Evolutionary conservation across 2,329 filamentous ascomycete genomes (phyloP).

Genomic region (Colletotrichum falcatum): DNA sequence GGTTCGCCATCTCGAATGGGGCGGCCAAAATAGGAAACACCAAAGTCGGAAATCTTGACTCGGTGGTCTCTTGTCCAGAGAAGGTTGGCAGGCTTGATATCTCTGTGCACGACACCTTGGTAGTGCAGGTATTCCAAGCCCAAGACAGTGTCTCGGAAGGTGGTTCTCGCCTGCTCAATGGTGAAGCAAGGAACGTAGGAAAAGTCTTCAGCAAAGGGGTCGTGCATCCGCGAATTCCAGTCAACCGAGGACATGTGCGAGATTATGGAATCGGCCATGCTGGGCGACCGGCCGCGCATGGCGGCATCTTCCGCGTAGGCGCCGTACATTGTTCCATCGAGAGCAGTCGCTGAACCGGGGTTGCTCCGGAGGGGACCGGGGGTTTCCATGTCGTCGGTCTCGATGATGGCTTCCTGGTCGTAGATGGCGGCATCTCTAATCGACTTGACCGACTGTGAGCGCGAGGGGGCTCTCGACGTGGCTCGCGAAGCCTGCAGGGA

Average conservation of each 20-base stretch:
- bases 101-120: conserved; percentile 84
- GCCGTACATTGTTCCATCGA: conserved; percentile 84
- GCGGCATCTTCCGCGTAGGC: conserved; percentile 70
- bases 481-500: conserved; percentile 55
- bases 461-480: conserved; percentile 61
- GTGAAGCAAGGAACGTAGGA: conserved; percentile 96
- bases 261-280: conserved; percentile 82
- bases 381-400: conserved; percentile 66
- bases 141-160: conserved; percentile 92
- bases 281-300: conserved; percentile 78
- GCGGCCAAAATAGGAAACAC: conserved; percentile 95
- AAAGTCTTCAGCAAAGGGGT: conserved; percentile 85
- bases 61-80: conserved; percentile 86
- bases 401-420: conserved; percentile 30
- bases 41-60: conserved; percentile 99
- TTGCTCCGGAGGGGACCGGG: conserved; percentile 62
- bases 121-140: conserved; percentile 95
- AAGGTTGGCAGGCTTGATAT: conserved; percentile 91
- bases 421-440: conserved; percentile 38
- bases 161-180: conserved; percentile 81
- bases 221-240: conserved; percentile 67
- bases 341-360: conserved; percentile 64
- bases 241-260: conserved; percentile 77
- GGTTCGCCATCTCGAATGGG: conserved; percentile 86
- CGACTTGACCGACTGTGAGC: conserved; percentile 61